Base-by-base conservation (phyloP, 441 rosid species). In the Arabidopsis lyrata region DNA sequence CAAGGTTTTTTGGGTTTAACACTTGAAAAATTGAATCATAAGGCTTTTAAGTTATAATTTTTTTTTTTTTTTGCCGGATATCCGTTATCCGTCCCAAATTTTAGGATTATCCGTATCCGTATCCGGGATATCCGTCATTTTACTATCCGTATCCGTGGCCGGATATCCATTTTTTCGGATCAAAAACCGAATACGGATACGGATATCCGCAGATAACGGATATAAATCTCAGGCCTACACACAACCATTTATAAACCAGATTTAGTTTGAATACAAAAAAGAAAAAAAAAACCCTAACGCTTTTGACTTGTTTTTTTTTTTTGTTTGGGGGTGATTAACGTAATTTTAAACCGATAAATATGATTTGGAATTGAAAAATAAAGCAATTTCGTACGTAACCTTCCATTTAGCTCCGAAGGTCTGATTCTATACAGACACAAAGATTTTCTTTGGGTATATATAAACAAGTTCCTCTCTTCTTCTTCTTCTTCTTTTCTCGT, bases 391-490 rank as follows among this genome's bases (percentile, higher is more conserved):
- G 5, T 13, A 65, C 15, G 5, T 13, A 65, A 62, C 72, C 68
- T 31, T 66, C 62, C 20, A 16, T 0, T 0, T 66, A 5, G 4
- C 0, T 20, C 35, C 11, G n/a, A 66, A 74, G 73, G 44, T 74
- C 20, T 47, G 8, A 35, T 42, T 3, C 24, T 5, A 15, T 7
- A 57, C 3, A 22, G 14, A 41, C 32, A 7, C 1, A 54, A 62
- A 29, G 39, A 44, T 27, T 38, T 38, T 48, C 29, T 42, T 6
- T 60, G 36, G 14, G 49, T 60, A 15, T 74, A n/a, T 44, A 58
- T 38, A 22, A 74, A 42, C n/a, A 67, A 68, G 74, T 60, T 59
- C 48, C 45, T 24, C 64, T 18, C 54, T 14, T 55, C 24, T 52
- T 27, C 76, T 11, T 20, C 61, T 34, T 67, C 36, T 1, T 63